phyloP scores from a whole-genome alignment of 352 stramenopile genomes.

The Phytophthora vignae region DNA sequence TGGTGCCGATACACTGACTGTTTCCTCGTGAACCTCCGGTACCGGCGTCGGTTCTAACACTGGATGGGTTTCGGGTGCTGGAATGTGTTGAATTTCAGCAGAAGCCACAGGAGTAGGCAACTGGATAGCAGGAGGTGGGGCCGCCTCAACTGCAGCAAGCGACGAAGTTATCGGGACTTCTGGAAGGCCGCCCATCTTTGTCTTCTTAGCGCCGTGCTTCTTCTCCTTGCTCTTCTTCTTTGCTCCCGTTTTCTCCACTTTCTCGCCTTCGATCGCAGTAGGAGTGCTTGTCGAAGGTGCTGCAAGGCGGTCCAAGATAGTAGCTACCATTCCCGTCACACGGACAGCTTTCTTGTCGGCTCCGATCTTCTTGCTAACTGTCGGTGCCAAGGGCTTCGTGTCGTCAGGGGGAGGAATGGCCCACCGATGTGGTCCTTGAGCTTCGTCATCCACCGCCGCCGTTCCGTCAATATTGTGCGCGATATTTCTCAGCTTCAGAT shows the following conservation, averaged over 20 bases:
- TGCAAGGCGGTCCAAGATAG: constrained; percentile 61
- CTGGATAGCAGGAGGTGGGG: constrained; percentile 1
- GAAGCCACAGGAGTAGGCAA: not conserved
- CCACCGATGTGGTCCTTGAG: constrained; percentile 52
- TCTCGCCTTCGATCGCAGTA: constrained; percentile 22
- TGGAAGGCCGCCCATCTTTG: constrained; percentile 10
- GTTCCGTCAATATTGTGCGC: constrained; percentile 87
- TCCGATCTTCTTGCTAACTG: constrained; percentile 64
- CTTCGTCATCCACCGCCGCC: constrained; percentile 65
- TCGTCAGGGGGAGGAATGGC: constrained; percentile 43
- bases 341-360: constrained; percentile 60
- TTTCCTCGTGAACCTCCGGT: not conserved
- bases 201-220: constrained; percentile 34
- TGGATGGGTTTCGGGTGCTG: not conserved
- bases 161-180: constrained; percentile 12
- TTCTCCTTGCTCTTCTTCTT: constrained; percentile 45
- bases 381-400: constrained; percentile 31
- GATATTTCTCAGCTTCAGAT: constrained; percentile 80
- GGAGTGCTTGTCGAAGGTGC: constrained; percentile 16
- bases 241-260: constrained; percentile 26
- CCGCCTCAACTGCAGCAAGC: constrained; percentile 2
- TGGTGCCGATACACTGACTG: not conserved
- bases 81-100: not conserved
- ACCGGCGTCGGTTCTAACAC: not conserved
- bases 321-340: constrained; percentile 70